Base-by-base conservation (phyloP, 441 rosid genomes). In the Euphorbia corollata region DNA sequence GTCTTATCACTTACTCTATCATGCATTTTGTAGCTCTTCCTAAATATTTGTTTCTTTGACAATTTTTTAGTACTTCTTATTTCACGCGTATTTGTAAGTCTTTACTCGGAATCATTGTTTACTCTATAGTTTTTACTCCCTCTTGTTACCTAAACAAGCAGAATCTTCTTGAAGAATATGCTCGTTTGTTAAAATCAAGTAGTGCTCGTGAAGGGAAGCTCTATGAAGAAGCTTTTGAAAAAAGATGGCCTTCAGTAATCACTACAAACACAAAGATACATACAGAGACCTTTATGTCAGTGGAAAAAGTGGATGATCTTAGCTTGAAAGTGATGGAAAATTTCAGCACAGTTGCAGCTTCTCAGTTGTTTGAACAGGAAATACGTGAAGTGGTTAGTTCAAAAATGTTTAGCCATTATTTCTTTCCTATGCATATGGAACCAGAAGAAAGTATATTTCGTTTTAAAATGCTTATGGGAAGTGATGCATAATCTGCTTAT, bases 361-460 rank as follows among this genome's bases (percentile, higher is more conserved):
- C 97, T 55, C 86, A 81, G 77, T 75, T 72, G 68, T 79, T 91
- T 70, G 92, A 89, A 71, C 87, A 81, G 62, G 88, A 91, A 81
- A 82, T 93, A 38, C 83, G 88, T 7, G 89, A 87, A 82, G 92
- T 75, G 90, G 97, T 91, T 74, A 91, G 92, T 80, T 63, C 19
- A 18, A 67, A 64, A n/a, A 60, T 65, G 50, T 4, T 43, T 10
- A 34, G 38, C 32, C 15, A 22, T 43, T 30, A 20, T 11, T 59
- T 18, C 9, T 32, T 63, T 59, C 60, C 55, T n/a, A 34, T 34
- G 58, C 63, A n/a, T 32, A 38, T 47, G 45, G 8, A 61, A 47
- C 39, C 38, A 20, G 9, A 47, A 48, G 39, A 12, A 19, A 48
- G 18, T n/a, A n/a, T 8, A 16, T 19, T 34, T 38, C 9, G 19